Evolutionary conservation across 352 stramenopile species (phyloP).

Genomic region (Elongisporangium anandrum): DNA sequence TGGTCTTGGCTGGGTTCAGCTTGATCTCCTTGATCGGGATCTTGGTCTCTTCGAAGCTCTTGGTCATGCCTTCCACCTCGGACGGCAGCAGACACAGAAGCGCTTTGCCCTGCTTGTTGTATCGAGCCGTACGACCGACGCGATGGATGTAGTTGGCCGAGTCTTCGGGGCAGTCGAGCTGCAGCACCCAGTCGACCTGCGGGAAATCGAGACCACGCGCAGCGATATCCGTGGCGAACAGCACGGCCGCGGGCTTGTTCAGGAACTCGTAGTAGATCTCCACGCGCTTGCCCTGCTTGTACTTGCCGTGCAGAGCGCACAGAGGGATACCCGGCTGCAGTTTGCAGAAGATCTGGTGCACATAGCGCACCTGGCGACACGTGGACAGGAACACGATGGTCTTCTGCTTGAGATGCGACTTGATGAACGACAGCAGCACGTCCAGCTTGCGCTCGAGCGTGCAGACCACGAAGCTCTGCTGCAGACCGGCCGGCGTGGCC

Average conservation of each 20-base stretch:
- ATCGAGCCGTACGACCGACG: conserved; percentile 95
- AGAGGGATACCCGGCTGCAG: conserved; percentile 96
- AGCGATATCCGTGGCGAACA: conserved; percentile 99
- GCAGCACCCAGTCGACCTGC: conserved; percentile 98
- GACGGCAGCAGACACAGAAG: conserved; percentile 91
- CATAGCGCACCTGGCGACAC: conserved; percentile 95
- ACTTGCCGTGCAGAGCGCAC: conserved; percentile 97
- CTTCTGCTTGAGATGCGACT: conserved; percentile 98
- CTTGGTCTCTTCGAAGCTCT: conserved; percentile 86
- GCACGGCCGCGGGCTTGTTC: conserved; percentile 87
- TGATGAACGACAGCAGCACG: conserved; percentile 98
- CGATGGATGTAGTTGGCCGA: conserved; percentile 98
- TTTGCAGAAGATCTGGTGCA: conserved; percentile 95
- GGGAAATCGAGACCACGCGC: conserved; percentile 98
- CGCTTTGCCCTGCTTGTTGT: conserved; percentile 92
- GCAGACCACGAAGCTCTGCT: conserved; percentile 96
- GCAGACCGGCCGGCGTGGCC: conserved; percentile 90
- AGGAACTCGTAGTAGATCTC: conserved; percentile 99
- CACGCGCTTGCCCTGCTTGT: conserved; percentile 97
- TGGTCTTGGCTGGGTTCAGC: conserved; percentile 96
- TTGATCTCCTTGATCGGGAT: conserved; percentile 96
- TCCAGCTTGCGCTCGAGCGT: conserved; percentile 96
- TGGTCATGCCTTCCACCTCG: conserved; percentile 88
- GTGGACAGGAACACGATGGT: conserved; percentile 98
- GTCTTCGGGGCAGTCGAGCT: conserved; percentile 98